Evolutionary conservation across 768 basidiomycete species (phyloP).

Genomic region (Tephrocybe sp.): DNA sequence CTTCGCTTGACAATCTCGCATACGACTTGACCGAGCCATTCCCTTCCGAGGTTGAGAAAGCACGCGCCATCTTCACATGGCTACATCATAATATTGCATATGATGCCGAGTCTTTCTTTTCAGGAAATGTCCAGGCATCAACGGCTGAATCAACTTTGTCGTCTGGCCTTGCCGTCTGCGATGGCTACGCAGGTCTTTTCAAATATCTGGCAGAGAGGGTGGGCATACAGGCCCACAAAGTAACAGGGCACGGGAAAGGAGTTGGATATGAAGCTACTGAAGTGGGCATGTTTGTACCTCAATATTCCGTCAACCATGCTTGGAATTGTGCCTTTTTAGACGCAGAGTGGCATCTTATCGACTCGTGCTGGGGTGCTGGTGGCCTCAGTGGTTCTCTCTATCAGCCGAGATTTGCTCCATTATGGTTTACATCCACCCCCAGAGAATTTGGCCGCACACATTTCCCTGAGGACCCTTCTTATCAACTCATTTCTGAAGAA

Average conservation of each 20-base stretch:
- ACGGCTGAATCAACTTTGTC: constrained; percentile 37
- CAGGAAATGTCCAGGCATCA: constrained; percentile 34
- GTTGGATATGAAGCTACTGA: constrained; percentile 34
- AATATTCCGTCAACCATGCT: constrained; percentile 39
- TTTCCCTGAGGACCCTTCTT: constrained; percentile 42
- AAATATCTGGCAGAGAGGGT: constrained; percentile 34
- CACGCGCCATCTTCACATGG: constrained; percentile 46
- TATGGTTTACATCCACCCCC: constrained; percentile 42
- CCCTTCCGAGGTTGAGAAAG: constrained; percentile 40
- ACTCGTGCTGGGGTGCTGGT: constrained; percentile 51
- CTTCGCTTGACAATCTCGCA: constrained; percentile 38
- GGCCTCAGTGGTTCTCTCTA: constrained; percentile 33
- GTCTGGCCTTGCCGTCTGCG: constrained; percentile 47
- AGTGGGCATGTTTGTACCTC: constrained; percentile 33
- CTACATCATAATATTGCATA: constrained; percentile 46
- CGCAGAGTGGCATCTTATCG: constrained; percentile 44
- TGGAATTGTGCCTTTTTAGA: constrained; percentile 47
- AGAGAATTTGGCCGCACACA: constrained; percentile 42
- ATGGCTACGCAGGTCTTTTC: constrained; percentile 47
- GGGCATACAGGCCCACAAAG: constrained; percentile 38
- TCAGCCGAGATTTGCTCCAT: constrained; percentile 32
- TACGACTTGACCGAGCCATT: constrained; percentile 40
- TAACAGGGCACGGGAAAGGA: constrained; percentile 47
- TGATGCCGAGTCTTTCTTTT: constrained; percentile 41
- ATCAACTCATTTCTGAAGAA: constrained; percentile 38